Conservation (phyloP, 345 rosid genomes). For the Corchorus capsularis region DNA sequence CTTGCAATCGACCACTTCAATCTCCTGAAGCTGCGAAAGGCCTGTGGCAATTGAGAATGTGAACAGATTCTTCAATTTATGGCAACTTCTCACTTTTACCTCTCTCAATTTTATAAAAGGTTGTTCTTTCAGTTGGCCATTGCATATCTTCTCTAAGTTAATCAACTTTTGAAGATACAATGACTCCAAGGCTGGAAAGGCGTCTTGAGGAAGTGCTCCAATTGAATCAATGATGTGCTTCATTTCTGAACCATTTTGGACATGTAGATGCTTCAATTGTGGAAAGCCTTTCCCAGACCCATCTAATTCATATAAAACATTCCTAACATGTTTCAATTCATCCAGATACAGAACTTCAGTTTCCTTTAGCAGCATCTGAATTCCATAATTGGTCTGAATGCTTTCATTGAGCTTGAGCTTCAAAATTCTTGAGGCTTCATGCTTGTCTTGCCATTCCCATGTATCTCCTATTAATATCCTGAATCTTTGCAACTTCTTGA, state of each 20-base stretch:
- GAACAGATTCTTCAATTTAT: conserved; percentile 25
- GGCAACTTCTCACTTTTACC: conserved; percentile 19
- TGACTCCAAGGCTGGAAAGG: conserved; percentile 27
- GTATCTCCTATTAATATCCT: conserved; percentile 16
- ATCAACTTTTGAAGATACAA: conserved; percentile 17
- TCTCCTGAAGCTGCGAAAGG: conserved; percentile 19
- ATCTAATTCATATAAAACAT: conserved; percentile 15
- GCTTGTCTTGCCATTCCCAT: conserved; percentile 14
- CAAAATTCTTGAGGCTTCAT: conserved; percentile 16
- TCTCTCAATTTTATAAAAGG: conserved; percentile 19
- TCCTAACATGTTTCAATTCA: conserved; percentile 12
- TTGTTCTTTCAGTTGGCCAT: background rate
- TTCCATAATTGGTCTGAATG: background rate
- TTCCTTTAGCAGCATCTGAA: conserved; percentile 7
- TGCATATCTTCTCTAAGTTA: conserved; percentile 28
- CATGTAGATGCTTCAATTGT: conserved; percentile 22
- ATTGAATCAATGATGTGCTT: background rate
- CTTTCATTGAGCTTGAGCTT: conserved; percentile 20
- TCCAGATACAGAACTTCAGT: conserved; percentile 20
- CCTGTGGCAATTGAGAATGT: conserved; percentile 20
- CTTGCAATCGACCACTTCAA: conserved; percentile 22
- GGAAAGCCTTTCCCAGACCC: conserved; percentile 15
- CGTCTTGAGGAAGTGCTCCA: background rate
- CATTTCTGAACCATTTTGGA: background rate
- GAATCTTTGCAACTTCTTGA: conserved; percentile 7